A percentile compares a stretch with the other conserved stretches of the same genome.
Evolutionary conservation across 768 basidiomycete genomes (phyloP).

Genomic region (Suillus spraguei): DNA sequence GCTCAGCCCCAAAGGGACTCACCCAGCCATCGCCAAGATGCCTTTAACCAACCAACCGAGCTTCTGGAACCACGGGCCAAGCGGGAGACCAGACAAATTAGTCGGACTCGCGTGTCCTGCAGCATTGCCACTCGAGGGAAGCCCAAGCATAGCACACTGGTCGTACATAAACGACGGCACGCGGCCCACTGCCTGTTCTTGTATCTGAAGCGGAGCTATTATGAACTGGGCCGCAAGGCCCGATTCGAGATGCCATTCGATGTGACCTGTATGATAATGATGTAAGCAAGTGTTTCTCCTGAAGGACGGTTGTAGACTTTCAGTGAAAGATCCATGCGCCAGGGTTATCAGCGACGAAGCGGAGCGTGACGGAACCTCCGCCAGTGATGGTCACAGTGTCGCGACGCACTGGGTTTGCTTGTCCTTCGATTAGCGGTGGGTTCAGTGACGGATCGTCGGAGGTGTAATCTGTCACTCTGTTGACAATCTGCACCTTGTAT

Average conservation of each 20-base stretch:
- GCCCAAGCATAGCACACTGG: conserved; percentile 68
- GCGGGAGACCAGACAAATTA: conserved; percentile 64
- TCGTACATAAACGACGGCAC: conserved; percentile 65
- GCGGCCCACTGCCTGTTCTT: conserved; percentile 45
- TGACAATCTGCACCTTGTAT: conserved; percentile 82
- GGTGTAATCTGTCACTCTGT: conserved; percentile 68
- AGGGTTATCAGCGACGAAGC: conserved; percentile 89
- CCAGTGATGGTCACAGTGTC: conserved; percentile 85
- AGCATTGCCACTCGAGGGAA: conserved; percentile 78
- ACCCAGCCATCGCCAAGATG: conserved; percentile 77
- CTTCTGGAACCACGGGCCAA: conserved; percentile 74
- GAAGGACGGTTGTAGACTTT: conserved; percentile 35
- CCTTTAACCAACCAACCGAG: conserved; percentile 75
- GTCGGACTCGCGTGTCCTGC: conserved; percentile 74
- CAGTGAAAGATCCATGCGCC: conserved; percentile 89
- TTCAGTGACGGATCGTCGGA: conserved; percentile 77
- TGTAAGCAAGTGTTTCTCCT: neutral
- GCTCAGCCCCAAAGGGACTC: conserved; percentile 24
- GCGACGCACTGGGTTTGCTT: conserved; percentile 87
- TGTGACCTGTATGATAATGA: conserved; percentile 54
- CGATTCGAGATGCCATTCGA: conserved; percentile 83
- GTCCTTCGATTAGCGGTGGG: conserved; percentile 76
- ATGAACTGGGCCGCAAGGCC: conserved; percentile 88
- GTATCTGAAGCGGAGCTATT: conserved; percentile 75
- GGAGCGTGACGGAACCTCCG: conserved; percentile 67